Percentiles rank a stretch among this genome's conserved stretches.
Conservation (phyloP, 2,329 filamentous ascomycete species). For the Botrytis squamosa region DNA sequence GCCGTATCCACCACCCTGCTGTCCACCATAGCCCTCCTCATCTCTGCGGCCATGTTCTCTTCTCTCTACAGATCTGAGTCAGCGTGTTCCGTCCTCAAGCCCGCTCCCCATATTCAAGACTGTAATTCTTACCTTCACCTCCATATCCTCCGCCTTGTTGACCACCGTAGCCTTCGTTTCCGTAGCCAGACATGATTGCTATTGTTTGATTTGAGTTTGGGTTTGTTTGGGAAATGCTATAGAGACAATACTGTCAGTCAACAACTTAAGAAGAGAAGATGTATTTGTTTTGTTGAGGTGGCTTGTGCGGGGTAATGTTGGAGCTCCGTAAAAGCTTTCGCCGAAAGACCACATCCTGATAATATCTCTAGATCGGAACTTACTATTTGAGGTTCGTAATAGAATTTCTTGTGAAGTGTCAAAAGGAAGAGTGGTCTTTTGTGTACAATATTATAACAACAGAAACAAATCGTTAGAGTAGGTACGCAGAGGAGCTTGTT, state of each 20-base stretch:
- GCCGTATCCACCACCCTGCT: constrained; percentile 22
- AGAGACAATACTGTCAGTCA: not conserved
- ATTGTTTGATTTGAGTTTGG: not conserved
- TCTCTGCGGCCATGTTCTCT: constrained; percentile 5
- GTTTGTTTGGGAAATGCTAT: not conserved
- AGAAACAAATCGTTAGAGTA: not conserved
- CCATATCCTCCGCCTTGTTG: constrained; percentile 20
- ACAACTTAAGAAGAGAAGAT: not conserved
- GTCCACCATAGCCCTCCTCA: constrained; percentile 18
- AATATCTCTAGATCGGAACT: not conserved
- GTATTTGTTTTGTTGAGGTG: not conserved
- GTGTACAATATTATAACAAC: not conserved
- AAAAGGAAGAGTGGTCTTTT: not conserved
- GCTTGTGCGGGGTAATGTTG: constrained; percentile 7
- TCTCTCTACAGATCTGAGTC: not conserved
- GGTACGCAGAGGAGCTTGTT: not conserved
- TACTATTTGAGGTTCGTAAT: not conserved
- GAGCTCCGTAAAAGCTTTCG: not conserved
- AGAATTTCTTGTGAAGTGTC: not conserved
- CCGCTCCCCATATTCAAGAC: no score
- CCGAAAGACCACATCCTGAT: not conserved
- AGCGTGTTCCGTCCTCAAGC: not conserved
- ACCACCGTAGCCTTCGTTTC: constrained; percentile 21
- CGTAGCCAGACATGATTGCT: constrained; percentile 25
- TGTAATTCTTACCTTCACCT: not conserved